A percentile compares a stretch with the other conserved stretches of the same genome.
Evolutionary conservation across 768 basidiomycete genomes (phyloP).

Genomic region (Leucocoprinus birnbaumii): DNA sequence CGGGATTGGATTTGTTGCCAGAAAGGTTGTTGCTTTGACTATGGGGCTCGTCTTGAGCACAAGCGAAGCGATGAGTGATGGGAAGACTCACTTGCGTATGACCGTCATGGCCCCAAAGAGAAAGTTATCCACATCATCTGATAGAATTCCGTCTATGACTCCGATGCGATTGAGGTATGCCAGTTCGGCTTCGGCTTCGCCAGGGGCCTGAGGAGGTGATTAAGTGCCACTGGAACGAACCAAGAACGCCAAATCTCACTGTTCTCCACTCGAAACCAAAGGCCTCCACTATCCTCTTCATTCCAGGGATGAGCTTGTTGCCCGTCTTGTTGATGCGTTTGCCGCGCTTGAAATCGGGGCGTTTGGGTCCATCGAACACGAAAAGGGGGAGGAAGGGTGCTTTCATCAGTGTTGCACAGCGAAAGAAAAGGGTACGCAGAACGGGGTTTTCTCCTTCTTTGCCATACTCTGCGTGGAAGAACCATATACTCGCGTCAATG

Average conservation of each 20-base stretch:
- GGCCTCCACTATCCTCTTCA: constrained; percentile 76
- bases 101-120: constrained; percentile 84
- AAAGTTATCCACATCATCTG: constrained; percentile 93
- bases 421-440: constrained; percentile 79
- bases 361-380: constrained; percentile 87
- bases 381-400: constrained; percentile 85
- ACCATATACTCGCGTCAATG: constrained; percentile 87
- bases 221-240: constrained; percentile 14
- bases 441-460: constrained; percentile 86
- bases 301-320: constrained; percentile 68
- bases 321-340: constrained; percentile 62
- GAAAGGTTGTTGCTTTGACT: constrained; percentile 73
- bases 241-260: constrained; percentile 30
- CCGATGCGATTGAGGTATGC: constrained; percentile 83
- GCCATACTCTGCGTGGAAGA: constrained; percentile 75
- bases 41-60: constrained; percentile 2
- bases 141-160: constrained; percentile 82
- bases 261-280: constrained; percentile 80
- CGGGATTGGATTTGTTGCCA: constrained; percentile 64
- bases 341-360: constrained; percentile 79
- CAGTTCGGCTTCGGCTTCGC: constrained; percentile 93
- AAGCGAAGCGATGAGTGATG: not conserved
- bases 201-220: constrained; percentile 66
- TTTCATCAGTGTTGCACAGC: constrained; percentile 73
- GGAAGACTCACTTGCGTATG: constrained; percentile 69